Percentiles rank a stretch among this genome's conserved stretches.
Evolutionary conservation across 495 filamentous ascomycete genomes (phyloP).

Genomic region (Talaromyces proteolyticus): DNA sequence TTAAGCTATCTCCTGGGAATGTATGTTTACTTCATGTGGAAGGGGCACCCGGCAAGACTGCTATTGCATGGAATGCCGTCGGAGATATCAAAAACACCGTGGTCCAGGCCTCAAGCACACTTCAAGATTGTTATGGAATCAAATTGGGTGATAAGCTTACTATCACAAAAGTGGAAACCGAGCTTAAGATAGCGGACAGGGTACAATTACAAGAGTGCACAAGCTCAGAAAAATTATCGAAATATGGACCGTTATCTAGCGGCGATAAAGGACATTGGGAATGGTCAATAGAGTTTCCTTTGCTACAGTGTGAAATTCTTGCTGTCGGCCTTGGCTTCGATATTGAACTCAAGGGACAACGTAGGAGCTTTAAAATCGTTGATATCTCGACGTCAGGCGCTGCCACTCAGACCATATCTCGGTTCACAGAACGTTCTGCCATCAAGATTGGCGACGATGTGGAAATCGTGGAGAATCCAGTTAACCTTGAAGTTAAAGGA

Average conservation of each 20-base stretch:
- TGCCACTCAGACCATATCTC: slow-evolving; percentile 27
- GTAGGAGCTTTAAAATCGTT: slow-evolving; percentile 36
- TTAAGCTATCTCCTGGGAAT: slow-evolving; percentile 57
- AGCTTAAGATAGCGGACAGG: slow-evolving; percentile 31
- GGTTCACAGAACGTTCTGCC: slow-evolving; percentile 24
- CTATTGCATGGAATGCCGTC: slow-evolving; percentile 58
- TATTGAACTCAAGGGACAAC: slow-evolving; percentile 40
- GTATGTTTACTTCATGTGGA: slow-evolving; percentile 45
- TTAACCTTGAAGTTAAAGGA: slow-evolving; percentile 20
- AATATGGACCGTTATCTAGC: slow-evolving; percentile 26
- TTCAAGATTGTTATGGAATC: slow-evolving; percentile 59
- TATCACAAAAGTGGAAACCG: slow-evolving; percentile 38
- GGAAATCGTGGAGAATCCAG: slow-evolving; percentile 5
- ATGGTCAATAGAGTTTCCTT: slow-evolving; percentile 53
- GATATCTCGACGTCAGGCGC: slow-evolving; percentile 22
- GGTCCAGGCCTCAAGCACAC: slow-evolving; percentile 58
- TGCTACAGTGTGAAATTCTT: slow-evolving; percentile 42
- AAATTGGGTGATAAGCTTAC: slow-evolving; percentile 56
- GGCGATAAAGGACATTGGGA: slow-evolving; percentile 54
- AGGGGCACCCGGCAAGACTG: slow-evolving; percentile 40
- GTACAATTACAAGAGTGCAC: slow-evolving; percentile 48
- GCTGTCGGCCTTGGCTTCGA: slow-evolving; percentile 39
- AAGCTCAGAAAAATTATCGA: slow-evolving; percentile 25
- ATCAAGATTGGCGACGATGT: slow-evolving; percentile 25
- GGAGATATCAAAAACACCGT: slow-evolving; percentile 60